These are phyloP conservation scores for Coleophoma eucalyptorum DNA, from an alignment of 2,329 filamentous ascomycete species.

Conservation along the genomic window DNA sequence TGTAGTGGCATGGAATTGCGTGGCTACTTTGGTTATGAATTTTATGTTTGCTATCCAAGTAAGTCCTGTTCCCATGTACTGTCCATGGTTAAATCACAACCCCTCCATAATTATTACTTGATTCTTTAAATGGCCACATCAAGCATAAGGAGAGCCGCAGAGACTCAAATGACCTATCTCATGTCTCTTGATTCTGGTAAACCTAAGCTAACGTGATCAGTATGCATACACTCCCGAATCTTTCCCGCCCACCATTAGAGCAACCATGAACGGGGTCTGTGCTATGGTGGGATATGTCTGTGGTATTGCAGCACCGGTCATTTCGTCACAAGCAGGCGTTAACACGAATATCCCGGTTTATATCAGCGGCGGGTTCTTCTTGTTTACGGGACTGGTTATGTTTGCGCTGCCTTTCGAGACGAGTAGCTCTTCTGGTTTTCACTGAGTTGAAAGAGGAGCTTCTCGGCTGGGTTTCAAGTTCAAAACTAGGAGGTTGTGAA, in stretches of 20 bases:
- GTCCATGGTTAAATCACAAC: too few species aligned
- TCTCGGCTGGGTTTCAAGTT: not conserved
- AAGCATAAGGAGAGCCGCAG: too few species aligned
- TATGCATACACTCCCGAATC: not conserved
- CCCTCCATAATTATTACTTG: too few species aligned
- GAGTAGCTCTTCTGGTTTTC: constrained; percentile 22
- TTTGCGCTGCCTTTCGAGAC: constrained; percentile 41
- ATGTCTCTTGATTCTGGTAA: not conserved
- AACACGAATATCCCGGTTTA: constrained; percentile 37
- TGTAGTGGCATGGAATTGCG: not conserved
- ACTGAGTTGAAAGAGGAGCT: not conserved
- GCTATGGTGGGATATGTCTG: not conserved
- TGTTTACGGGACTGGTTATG: constrained; percentile 35
- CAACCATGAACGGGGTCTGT: not conserved
- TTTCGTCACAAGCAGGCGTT: not conserved
- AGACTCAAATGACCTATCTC: too few species aligned
- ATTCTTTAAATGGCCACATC: too few species aligned
- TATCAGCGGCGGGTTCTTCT: constrained; percentile 39
- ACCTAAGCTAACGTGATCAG: not conserved
- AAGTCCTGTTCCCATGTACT: not conserved
- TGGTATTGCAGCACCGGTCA: not conserved
- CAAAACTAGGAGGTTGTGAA: too few species aligned
- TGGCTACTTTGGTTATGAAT: not conserved
- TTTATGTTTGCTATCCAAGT: not conserved
- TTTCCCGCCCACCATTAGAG: not conserved